phyloP scores from a whole-genome alignment of 257 asterid genomes.

The Scutellaria baicalensis region DNA sequence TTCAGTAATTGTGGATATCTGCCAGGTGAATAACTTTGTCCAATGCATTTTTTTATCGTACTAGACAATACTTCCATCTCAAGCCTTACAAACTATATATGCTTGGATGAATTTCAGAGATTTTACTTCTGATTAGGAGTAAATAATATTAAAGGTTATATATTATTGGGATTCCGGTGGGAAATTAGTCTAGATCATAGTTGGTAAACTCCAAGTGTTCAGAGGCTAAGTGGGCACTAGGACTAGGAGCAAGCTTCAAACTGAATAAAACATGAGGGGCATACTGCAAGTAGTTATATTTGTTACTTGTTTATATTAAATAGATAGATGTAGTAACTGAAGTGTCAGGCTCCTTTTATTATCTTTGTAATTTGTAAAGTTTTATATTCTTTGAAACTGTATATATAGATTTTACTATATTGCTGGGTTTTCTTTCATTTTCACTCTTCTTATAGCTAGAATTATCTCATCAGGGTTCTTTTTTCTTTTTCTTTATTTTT shows the following conservation, averaged over 20 bases:
- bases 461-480: not conserved
- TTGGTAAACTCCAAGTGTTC: not conserved
- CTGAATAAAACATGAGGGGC: not conserved
- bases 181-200: not conserved
- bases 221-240: not conserved
- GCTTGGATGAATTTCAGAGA: not conserved
- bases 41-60: not conserved
- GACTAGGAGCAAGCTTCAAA: not conserved
- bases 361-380: not conserved
- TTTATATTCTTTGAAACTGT: not conserved
- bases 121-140: not conserved
- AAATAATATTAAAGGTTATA: not conserved
- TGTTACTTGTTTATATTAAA: not conserved
- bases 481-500: not conserved
- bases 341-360: not conserved
- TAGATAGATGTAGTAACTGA: not conserved
- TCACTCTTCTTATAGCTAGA: not conserved
- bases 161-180: not conserved
- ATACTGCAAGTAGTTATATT: not conserved
- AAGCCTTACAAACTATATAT: not conserved
- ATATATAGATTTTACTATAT: not conserved
- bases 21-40: constrained; percentile 54
- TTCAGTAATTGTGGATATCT: constrained; percentile 85
- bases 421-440: not conserved
- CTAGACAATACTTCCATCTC: not conserved